Conservation (phyloP, 2,329 filamentous ascomycete genomes). For the Dactylellina cionopaga region DNA sequence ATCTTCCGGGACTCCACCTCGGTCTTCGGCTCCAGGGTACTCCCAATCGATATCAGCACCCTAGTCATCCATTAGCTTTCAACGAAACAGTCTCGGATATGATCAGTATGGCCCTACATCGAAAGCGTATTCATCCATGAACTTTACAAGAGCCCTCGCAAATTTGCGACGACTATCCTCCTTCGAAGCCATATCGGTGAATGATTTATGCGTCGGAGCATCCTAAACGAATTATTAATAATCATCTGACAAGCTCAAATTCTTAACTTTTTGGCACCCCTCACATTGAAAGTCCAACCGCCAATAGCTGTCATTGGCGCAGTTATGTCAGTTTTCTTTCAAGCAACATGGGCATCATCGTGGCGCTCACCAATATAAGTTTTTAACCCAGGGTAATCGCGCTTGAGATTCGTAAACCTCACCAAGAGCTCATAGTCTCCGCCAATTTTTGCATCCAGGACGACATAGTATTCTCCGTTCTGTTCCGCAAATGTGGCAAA, state of each 20-base stretch:
- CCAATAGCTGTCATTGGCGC: constrained; percentile 17
- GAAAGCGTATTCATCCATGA: constrained; percentile 63
- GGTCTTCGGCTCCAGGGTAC: constrained; percentile 52
- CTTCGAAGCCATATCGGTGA: constrained; percentile 58
- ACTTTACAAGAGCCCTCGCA: constrained; percentile 59
- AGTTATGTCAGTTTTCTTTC: not conserved
- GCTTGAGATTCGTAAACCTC: constrained; percentile 14
- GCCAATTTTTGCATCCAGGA: constrained; percentile 8
- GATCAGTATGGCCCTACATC: no score
- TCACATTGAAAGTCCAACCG: constrained; percentile 38
- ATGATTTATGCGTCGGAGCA: constrained; percentile 8
- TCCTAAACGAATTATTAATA: not conserved
- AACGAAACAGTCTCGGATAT: constrained; percentile 64
- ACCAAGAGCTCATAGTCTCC: constrained; percentile 4
- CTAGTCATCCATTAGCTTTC: constrained; percentile 5
- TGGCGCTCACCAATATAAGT: constrained; percentile 6
- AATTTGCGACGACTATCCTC: constrained; percentile 59
- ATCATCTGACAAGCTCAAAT: not conserved
- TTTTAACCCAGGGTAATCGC: constrained; percentile 11
- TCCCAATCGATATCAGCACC: constrained; percentile 49
- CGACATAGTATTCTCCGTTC: constrained; percentile 5
- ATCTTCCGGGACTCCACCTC: constrained; percentile 35
- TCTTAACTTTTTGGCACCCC: not conserved
- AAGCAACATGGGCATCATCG: no score
- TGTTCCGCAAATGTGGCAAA: constrained; percentile 33